phyloP scores from a whole-genome alignment of 257 asterid genomes.

The Oldenlandia corymbosa region DNA sequence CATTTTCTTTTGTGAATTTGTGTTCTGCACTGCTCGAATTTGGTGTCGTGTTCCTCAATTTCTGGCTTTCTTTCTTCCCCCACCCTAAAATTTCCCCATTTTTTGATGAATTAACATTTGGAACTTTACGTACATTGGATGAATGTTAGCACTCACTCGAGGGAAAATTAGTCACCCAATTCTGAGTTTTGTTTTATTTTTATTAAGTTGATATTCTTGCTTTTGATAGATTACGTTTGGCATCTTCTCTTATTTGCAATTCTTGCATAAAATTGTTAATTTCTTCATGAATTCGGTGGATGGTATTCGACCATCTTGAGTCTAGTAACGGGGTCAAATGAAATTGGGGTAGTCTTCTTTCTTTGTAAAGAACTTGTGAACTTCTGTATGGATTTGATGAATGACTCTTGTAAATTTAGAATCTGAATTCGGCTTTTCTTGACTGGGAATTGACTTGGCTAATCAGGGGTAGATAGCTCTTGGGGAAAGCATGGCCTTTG shows the following conservation, averaged over 20 bases:
- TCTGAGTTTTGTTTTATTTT: background rate
- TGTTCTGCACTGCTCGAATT: background rate
- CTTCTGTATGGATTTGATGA: background rate
- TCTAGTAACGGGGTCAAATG: background rate
- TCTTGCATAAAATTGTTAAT: background rate
- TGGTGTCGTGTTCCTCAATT: background rate
- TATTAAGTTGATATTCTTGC: background rate
- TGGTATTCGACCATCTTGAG: background rate
- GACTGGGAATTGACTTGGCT: background rate
- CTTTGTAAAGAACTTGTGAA: background rate
- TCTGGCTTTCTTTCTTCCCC: background rate
- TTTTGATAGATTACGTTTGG: background rate
- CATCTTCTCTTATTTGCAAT: too few species aligned
- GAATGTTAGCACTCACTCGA: background rate
- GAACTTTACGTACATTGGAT: background rate
- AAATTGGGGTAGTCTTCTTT: background rate
- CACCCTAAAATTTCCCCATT: too few species aligned
- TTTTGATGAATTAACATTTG: background rate
- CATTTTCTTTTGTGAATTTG: background rate
- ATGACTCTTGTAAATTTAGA: background rate
- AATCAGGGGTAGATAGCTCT: conserved; percentile 40
- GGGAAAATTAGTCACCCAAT: background rate
- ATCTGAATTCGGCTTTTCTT: background rate
- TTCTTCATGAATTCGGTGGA: background rate
- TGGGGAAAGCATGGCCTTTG: conserved; percentile 50